Evolutionary conservation across 352 stramenopile species (phyloP), one percentile per base, ranked within the genome.

Genomic region (Elongisporangium prolatum): DNA sequence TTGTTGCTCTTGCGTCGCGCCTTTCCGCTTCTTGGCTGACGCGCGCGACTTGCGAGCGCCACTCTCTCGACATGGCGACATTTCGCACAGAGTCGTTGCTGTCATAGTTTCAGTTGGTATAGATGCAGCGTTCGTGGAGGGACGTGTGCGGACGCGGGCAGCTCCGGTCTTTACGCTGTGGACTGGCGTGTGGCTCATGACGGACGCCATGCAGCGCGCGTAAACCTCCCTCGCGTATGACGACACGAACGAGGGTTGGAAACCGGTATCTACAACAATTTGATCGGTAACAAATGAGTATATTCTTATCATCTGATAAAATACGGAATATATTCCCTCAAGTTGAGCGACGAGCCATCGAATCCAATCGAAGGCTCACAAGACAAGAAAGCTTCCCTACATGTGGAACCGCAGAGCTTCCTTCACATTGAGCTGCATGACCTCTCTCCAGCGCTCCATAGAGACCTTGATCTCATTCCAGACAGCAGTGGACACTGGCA

Each of bases 381-480:
- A 13, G 1, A 44, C 17, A 13, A 17, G 34, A 11, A 0, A 4
- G 14, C 34, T 17, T 44, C 11, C 34, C 17, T 37, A 67, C 9
- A 40, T 24, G 37, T 38, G 9, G 0, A 60, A 44, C 20, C 67
- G 60, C 3, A 74, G 51, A 58, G 59, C 65, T 47, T 74, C 67
- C 14, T 69, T 54, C 37, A 75, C 24, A 11, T 52, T 72, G 21
- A 59, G 55, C 24, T 72, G 64, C n/a, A 72, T 61, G 18, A 67
- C 28, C 25, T 65, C 50, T 5, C 64, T 59, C 68, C 68, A 76
- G 17, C 56, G 67, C 22, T 73, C 68, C 59, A 73, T 76, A 4
- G 50, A 60, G 28, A 65, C 50, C 21, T 52, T 52, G 47, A 76
- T 47, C 17, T 72, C 63, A 55, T 52, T 40, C 66, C 66, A 74